Percentiles rank a stretch among this genome's conserved stretches.
Evolutionary conservation across 2,329 filamentous ascomycete species (phyloP).

Genomic region (Calonectria naviculata): DNA sequence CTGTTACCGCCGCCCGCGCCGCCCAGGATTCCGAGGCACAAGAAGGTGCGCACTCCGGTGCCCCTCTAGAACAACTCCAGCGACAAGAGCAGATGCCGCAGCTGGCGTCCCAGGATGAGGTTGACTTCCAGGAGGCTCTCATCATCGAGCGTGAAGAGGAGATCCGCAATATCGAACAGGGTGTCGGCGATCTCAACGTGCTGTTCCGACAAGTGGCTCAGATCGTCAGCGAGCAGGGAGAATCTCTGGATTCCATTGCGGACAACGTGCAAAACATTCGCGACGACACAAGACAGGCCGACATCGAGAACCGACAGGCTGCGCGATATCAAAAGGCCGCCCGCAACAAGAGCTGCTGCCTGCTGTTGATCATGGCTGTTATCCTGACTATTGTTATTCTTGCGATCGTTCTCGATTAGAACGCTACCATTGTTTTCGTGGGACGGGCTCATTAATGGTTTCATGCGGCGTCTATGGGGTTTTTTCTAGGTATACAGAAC

Average conservation of each 20-base stretch:
- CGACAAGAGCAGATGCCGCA: slow-evolving; percentile 74
- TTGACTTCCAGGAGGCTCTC: slow-evolving; percentile 95
- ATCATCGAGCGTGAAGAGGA: slow-evolving; percentile 97
- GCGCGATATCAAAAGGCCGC: slow-evolving; percentile 95
- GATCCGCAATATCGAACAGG: slow-evolving; percentile 97
- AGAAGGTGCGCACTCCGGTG: slow-evolving; percentile 43
- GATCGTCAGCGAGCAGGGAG: slow-evolving; percentile 94
- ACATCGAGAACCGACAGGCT: slow-evolving; percentile 85
- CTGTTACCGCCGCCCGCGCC: slow-evolving; percentile 83
- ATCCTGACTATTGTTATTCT: slow-evolving; percentile 91
- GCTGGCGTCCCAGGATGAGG: slow-evolving; percentile 90
- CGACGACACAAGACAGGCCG: slow-evolving; percentile 85
- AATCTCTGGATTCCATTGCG: slow-evolving; percentile 86
- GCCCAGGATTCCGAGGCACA: slow-evolving; percentile 74
- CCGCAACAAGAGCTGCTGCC: slow-evolving; percentile 91
- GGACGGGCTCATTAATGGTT: slow-evolving; percentile 22
- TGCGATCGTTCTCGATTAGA: slow-evolving; percentile 81
- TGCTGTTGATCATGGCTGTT: slow-evolving; percentile 88
- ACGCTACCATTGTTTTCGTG: slow-evolving; percentile 26
- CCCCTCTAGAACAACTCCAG: slow-evolving; percentile 66
- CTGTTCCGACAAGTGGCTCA: slow-evolving; percentile 98
- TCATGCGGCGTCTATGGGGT: slow-evolving; percentile 39
- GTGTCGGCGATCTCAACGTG: slow-evolving; percentile 94
- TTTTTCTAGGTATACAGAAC: slow-evolving; percentile 36
- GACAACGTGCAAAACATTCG: slow-evolving; percentile 88